Evolutionary conservation across 192 early-diverging fungal species (phyloP), one percentile per base, ranked within the genome.

Genomic region (Dissophora ornata): DNA sequence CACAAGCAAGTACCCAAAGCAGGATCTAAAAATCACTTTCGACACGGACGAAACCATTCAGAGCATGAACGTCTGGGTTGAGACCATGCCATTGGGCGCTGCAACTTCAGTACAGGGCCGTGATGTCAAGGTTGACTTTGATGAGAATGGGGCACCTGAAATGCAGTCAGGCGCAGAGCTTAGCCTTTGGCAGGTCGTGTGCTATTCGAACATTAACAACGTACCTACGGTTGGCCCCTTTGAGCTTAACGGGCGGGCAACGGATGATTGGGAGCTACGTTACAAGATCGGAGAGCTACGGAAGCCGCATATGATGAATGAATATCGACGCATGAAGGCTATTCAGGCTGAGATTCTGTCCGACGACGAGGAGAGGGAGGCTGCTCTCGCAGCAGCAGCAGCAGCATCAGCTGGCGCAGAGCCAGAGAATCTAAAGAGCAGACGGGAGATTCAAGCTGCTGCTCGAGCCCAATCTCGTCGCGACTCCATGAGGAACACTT

Each of bases 1-100:
- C 1, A 87, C 87, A 2, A 62, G 81, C 8, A 85, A 87, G 62
- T 86, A 86, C 49, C 87, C 90, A 1, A 55, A 86, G 18, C 81
- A 82, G 68, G 84, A 77, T 26, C 53, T 77, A 13, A 77, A 67
- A 36, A 67, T 77, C 44, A 77, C 73, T 5, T 40, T 77, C n/a
- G 73, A 77, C n/a, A 77, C 73, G 18, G 73, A 77, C 38, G 73
- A 77, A 45, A 62, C 73, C 2, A 41, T 77, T 16, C 73, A 77
- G 59, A 77, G 64, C 18, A 77, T 77, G 73, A 77, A 77, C 32
- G 65, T 77, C 22, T 77, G 73, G 73, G 73, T 77, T 1, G 73
- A 77, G 40, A 77, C 73, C 21, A 62, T 67, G 65, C 73, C 73
- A 36, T 18, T 77, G 32, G 73, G 73, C 16, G 63, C 64, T 1